Percentiles rank a stretch among this genome's conserved stretches.
Evolutionary conservation across 2,329 filamentous ascomycete species (phyloP).

Genomic region (Tolypocladium inflatum): DNA sequence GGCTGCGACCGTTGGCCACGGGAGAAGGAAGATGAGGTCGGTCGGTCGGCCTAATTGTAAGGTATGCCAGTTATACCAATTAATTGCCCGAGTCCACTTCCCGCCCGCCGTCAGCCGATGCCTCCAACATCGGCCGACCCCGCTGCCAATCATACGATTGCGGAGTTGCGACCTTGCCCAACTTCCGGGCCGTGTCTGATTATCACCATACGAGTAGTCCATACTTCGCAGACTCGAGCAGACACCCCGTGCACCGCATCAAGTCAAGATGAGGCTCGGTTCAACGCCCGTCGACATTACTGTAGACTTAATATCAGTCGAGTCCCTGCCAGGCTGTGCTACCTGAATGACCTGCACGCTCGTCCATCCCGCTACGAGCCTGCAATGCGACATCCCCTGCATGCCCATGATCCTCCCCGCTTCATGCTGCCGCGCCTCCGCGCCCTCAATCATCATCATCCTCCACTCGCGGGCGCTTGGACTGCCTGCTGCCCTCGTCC

Average conservation of each 20-base stretch:
- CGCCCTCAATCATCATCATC: slow-evolving; percentile 34
- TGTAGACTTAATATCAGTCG: background rate
- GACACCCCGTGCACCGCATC: background rate
- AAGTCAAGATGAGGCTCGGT: background rate
- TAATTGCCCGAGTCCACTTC: background rate
- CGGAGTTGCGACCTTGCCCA: background rate
- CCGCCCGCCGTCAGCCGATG: background rate
- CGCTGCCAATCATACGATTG: background rate
- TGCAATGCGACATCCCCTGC: background rate
- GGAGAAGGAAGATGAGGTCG: no score
- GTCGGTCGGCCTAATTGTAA: no score
- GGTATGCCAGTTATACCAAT: no score
- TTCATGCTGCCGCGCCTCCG: background rate
- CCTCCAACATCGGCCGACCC: background rate
- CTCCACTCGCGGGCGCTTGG: slow-evolving; percentile 71
- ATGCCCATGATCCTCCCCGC: background rate
- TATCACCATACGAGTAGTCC: no score
- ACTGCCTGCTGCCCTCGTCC: slow-evolving; percentile 47
- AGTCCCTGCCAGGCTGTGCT: background rate
- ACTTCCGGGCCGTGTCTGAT: no score
- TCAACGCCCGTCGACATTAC: background rate
- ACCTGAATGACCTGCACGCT: background rate
- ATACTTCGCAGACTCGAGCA: no score
- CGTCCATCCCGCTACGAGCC: background rate
- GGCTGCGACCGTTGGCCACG: no score